These are phyloP conservation scores for Berberis thunbergii DNA, from an alignment of 164 flowering plant genomes.

Conservation along the genomic window DNA sequence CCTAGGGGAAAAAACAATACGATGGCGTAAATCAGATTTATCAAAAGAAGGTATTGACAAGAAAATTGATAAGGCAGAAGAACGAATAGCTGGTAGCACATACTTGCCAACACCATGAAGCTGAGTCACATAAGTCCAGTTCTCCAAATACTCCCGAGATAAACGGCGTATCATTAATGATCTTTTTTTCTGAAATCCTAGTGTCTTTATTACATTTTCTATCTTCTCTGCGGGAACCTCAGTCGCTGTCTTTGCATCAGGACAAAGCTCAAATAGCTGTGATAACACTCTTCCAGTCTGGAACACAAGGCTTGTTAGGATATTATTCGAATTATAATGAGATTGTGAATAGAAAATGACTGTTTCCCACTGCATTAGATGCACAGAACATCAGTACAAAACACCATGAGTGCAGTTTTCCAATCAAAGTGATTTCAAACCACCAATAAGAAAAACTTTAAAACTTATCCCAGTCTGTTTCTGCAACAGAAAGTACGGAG, in stretches of 20 bases:
- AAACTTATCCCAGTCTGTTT: too few relatives aligned
- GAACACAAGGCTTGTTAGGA: background rate
- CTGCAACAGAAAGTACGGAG: too few relatives aligned
- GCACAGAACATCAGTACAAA: too few relatives aligned
- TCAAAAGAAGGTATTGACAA: background rate
- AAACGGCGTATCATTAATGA: constrained; percentile 50
- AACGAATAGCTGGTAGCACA: constrained; percentile 2
- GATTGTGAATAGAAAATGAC: background rate
- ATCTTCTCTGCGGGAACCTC: constrained; percentile 33
- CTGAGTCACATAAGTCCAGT: constrained; percentile 74
- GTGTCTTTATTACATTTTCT: constrained; percentile 31
- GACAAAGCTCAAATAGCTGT: constrained; percentile 53
- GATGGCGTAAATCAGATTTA: background rate
- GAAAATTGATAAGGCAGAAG: background rate
- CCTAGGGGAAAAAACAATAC: constrained; percentile 23
- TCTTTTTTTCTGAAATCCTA: constrained; percentile 65
- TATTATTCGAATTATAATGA: background rate
- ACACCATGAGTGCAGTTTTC: too few relatives aligned
- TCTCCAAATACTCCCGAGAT: constrained; percentile 53
- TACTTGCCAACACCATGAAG: constrained; percentile 83
- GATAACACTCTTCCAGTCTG: constrained; percentile 44
- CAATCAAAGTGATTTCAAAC: too few relatives aligned
- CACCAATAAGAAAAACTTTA: too few relatives aligned
- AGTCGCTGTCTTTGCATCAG: constrained; percentile 55
- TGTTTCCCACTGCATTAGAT: too few relatives aligned